Evolutionary conservation across 139 green algal species (phyloP).

Genomic region (Closterium sp.): DNA sequence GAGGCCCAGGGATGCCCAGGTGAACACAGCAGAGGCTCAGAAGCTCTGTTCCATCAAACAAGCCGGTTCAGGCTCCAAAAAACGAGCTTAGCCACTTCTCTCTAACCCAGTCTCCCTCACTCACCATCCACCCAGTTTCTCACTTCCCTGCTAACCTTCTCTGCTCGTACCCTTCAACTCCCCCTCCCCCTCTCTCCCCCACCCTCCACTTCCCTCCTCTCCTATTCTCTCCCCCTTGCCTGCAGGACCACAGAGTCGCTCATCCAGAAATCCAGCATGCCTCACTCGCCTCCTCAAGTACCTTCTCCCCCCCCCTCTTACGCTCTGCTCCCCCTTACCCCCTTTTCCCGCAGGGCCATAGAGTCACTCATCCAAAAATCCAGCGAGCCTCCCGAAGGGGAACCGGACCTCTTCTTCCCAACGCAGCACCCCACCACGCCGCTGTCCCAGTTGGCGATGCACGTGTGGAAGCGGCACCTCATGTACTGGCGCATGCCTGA

Average conservation of each 20-base stretch:
- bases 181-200: not conserved
- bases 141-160: too few species aligned
- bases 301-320: too few species aligned
- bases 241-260: constrained; percentile 72
- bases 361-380: not conserved
- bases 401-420: not conserved
- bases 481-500: constrained; percentile 32
- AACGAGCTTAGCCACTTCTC: too few species aligned
- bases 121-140: too few species aligned
- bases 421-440: not conserved
- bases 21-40: too few species aligned
- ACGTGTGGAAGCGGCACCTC: constrained; percentile 1
- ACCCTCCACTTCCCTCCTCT: not conserved
- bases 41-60: too few species aligned
- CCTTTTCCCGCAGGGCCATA: not conserved
- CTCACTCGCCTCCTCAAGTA: too few species aligned
- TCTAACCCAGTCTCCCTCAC: too few species aligned
- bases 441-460: not conserved
- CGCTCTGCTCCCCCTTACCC: too few species aligned
- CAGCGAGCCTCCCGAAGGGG: not conserved
- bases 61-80: too few species aligned
- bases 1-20: not conserved
- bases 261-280: too few species aligned
- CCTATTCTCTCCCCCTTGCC: constrained; percentile 14
- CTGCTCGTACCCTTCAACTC: too few species aligned